Evolutionary conservation across 2,329 filamentous ascomycete species (phyloP).

Genomic region (Neopestalotiopsis sp.): DNA sequence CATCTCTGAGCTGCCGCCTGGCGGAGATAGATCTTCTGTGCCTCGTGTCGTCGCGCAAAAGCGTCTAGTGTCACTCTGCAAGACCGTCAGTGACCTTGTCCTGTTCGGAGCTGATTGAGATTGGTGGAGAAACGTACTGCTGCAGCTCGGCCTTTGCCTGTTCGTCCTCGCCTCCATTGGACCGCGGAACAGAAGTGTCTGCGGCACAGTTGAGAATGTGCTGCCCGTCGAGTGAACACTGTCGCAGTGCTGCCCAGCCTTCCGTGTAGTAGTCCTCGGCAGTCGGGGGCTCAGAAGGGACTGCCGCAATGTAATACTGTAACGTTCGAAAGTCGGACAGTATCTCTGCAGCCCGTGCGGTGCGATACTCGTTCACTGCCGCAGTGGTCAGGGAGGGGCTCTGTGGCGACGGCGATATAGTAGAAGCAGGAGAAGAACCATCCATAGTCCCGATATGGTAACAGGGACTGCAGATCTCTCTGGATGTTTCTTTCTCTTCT

Average conservation of each 20-base stretch:
- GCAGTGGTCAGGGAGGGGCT: conserved; percentile 10
- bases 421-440: conserved; percentile 8
- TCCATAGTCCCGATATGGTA: conserved; percentile 18
- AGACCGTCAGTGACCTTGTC: conserved; percentile 4
- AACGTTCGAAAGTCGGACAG: conserved; percentile 66
- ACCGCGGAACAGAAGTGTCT: conserved; percentile 62
- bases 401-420: conserved; percentile 2
- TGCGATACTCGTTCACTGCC: conserved; percentile 65
- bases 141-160: conserved; percentile 66
- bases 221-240: conserved; percentile 67
- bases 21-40: conserved; percentile 67
- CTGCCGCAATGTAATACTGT: conserved; percentile 66
- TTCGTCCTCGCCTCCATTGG: conserved; percentile 60
- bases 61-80: conserved; percentile 63
- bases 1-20: conserved; percentile 65
- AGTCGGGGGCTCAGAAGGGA: conserved; percentile 58
- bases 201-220: conserved; percentile 69
- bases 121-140: conserved; percentile 52
- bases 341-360: conserved; percentile 64
- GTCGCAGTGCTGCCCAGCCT: conserved; percentile 65
- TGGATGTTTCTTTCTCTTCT: conserved; percentile 11
- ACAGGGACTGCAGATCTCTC: conserved; percentile 14
- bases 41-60: conserved; percentile 65
- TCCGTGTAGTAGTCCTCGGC: conserved; percentile 66
- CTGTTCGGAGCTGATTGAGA: not conserved